Evolutionary conservation across 352 stramenopile species (phyloP), one percentile per base, ranked within the genome.

Genomic region (Pythium sp.): DNA sequence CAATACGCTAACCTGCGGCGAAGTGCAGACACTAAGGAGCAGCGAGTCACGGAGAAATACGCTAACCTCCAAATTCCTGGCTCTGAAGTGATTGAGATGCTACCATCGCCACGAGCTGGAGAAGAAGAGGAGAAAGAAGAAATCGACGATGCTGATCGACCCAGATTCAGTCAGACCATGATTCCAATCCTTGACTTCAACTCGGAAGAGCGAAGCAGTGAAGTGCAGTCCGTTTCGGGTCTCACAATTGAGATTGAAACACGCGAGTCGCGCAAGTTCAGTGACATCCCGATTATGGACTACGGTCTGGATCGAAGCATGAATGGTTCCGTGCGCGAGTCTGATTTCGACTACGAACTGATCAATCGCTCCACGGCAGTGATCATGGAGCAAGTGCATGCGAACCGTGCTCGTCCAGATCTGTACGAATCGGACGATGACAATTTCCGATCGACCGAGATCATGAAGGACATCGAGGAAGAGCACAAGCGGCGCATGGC

Each of bases 401-500:
- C 75, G 15, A 74, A 81, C 38, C 74, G 79, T 49, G 69, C 60
- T 57, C 68, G 51, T 2, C 54, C 54, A 18, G 54, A 66, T 34
- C 73, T 75, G 9, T 71, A 22, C 18, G 61, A 58, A n/a, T n/a
- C 18, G 26, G 55, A 55, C n/a, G 73, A 85, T 9, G 77, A 81
- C 59, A 67, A 78, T 60, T 64, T 75, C 36, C 79, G 76, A n/a
- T 69, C 55, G 4, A 87, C 79, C 1, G 78, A 87, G 55, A 73
- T 83, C 26, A 69, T 91, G 64, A 72, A 70, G 22, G 75, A 74
- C 62, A 74, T 82, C 18, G 72, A 84, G 64, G 76, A 80, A 58
- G 77, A 89, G 60, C 82, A 91, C 61, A 67, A 64, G 22, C 76
- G 68, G n/a, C 79, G 82, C n/a, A 91, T 91, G 82, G 77, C 74